A percentile compares a stretch with the other conserved stretches of the same genome.
phyloP scores from a whole-genome alignment of 495 filamentous ascomycete species.

The Penicillium bialowiezense region DNA sequence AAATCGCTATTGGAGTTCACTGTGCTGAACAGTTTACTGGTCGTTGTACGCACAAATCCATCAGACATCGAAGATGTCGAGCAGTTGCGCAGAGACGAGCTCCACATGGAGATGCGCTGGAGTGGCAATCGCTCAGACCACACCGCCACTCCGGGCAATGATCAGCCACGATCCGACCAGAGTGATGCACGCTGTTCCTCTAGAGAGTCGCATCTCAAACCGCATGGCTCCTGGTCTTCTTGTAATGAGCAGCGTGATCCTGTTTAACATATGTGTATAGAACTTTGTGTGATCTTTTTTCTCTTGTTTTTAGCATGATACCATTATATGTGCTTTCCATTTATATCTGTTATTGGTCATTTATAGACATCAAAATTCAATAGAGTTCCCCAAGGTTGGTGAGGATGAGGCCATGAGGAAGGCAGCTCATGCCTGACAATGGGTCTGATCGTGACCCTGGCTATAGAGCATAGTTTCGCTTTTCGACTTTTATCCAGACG shows the following conservation, averaged over 20 bases:
- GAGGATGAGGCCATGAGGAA: too few species aligned
- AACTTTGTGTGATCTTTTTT: neutral
- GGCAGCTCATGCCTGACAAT: too few species aligned
- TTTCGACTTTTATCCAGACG: too few species aligned
- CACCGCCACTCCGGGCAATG: neutral
- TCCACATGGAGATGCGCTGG: conserved; percentile 10
- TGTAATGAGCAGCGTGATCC: neutral
- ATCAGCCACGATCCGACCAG: neutral
- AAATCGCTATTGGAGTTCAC: conserved; percentile 54
- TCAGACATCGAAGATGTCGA: conserved; percentile 9
- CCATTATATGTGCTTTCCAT: neutral
- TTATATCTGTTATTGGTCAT: neutral
- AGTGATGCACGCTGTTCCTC: neutral
- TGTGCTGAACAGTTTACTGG: conserved; percentile 47
- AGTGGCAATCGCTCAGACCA: conserved; percentile 7
- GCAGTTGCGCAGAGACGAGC: neutral
- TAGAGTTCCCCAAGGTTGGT: too few species aligned
- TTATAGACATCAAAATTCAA: neutral
- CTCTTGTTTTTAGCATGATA: neutral
- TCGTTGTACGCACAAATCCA: conserved; percentile 10
- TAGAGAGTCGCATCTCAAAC: neutral
- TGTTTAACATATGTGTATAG: neutral
- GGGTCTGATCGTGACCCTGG: too few species aligned
- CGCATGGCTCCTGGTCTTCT: neutral
- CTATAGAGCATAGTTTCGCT: too few species aligned